phyloP scores from a whole-genome alignment of 2,329 filamentous ascomycete species.

The Microthyrium microscopicum region DNA sequence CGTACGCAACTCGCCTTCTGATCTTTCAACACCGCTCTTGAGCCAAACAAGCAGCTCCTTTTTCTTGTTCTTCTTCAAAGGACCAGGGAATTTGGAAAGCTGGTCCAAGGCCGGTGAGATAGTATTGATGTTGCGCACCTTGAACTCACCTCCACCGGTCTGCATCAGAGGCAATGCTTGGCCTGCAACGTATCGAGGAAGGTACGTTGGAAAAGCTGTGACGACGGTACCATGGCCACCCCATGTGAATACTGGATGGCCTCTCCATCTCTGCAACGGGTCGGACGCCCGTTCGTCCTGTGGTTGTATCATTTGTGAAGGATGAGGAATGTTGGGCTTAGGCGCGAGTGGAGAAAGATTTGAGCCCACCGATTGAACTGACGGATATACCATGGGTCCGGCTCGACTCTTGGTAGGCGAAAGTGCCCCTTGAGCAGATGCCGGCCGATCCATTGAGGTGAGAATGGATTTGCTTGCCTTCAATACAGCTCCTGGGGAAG shows the following conservation, averaged over 20 bases:
- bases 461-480: conserved; percentile 27
- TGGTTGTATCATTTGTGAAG: conserved; percentile 38
- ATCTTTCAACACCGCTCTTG: conserved; percentile 50
- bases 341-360: no score
- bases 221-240: conserved; percentile 70
- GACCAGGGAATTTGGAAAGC: conserved; percentile 72
- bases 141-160: conserved; percentile 66
- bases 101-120: conserved; percentile 52
- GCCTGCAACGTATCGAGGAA: conserved; percentile 69
- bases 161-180: conserved; percentile 61
- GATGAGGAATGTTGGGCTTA: no score
- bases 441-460: conserved; percentile 5
- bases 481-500: conserved; percentile 40
- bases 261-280: conserved; percentile 77
- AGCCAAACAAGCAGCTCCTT: conserved; percentile 83
- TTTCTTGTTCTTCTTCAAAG: conserved; percentile 87
- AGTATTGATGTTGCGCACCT: conserved; percentile 58
- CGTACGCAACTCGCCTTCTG: conserved; percentile 40
- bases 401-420: neutral
- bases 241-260: conserved; percentile 73
- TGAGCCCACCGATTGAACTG: no score
- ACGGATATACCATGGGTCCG: no score
- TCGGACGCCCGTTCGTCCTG: conserved; percentile 46
- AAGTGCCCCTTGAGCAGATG: conserved; percentile 5
- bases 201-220: conserved; percentile 74